Evolutionary conservation across 805 yeast genomes (phyloP).

Genomic region (Ogataea populi-albae): DNA sequence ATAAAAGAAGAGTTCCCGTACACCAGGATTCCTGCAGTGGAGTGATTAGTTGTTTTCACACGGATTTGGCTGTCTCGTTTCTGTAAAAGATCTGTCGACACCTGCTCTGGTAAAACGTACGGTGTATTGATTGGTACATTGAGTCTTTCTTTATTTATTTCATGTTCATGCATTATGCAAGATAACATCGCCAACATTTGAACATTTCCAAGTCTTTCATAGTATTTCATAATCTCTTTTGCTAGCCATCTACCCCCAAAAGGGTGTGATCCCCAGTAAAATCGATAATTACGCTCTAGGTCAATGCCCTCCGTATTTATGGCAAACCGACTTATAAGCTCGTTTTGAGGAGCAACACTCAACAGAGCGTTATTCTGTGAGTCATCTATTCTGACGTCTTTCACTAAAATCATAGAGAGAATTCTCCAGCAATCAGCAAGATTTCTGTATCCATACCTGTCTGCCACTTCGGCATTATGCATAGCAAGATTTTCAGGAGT

Average conservation of each 20-base stretch:
- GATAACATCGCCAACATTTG: slow-evolving; percentile 92
- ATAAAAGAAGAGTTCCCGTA: slow-evolving; percentile 1
- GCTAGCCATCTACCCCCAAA: slow-evolving; percentile 70
- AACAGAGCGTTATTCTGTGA: slow-evolving; percentile 6
- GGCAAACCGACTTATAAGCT: slow-evolving; percentile 17
- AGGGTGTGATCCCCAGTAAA: slow-evolving; percentile 80
- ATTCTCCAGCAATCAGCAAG: slow-evolving; percentile 76
- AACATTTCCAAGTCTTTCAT: slow-evolving; percentile 60
- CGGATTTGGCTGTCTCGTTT: slow-evolving; percentile 1
- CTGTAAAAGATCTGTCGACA: not conserved
- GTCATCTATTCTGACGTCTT: slow-evolving; percentile 35
- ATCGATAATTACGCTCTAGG: slow-evolving; percentile 25
- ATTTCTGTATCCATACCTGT: slow-evolving; percentile 54
- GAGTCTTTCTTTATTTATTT: slow-evolving; percentile 22
- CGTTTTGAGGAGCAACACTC: slow-evolving; percentile 12
- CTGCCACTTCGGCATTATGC: slow-evolving; percentile 71
- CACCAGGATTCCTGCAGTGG: slow-evolving; percentile 1
- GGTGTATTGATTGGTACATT: slow-evolving; percentile 49
- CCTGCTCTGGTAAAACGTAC: slow-evolving; percentile 24
- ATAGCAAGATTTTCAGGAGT: slow-evolving; percentile 62
- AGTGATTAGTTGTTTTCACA: not conserved
- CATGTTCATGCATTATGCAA: slow-evolving; percentile 59
- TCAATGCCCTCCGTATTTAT: slow-evolving; percentile 12
- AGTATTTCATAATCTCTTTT: slow-evolving; percentile 57
- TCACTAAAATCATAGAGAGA: slow-evolving; percentile 44